Conservation (phyloP, 768 basidiomycete species). For the Rhizopogon vesiculosus region DNA sequence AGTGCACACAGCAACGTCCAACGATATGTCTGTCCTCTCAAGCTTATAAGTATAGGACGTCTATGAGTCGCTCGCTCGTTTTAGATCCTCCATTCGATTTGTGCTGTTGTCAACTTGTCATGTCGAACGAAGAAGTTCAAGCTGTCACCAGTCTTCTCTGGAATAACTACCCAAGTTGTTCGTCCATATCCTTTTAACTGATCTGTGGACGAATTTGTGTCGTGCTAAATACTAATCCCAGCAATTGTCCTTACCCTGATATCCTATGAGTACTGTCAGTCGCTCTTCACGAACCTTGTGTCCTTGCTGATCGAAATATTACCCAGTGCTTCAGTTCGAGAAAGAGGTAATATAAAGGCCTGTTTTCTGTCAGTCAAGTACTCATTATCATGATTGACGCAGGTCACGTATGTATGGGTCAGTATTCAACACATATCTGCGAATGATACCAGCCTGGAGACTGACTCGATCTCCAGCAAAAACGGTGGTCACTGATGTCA, state of each 20-base stretch:
- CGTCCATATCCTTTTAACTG: neutral
- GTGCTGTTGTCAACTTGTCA: no score
- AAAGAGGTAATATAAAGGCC: neutral
- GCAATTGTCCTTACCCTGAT: neutral
- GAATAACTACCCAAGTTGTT: neutral
- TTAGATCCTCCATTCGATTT: no score
- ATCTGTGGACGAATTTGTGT: no score
- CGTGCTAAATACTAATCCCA: neutral
- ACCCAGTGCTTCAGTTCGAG: neutral
- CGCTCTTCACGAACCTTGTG: neutral
- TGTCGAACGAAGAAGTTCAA: no score
- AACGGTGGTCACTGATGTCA: neutral
- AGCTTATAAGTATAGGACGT: no score
- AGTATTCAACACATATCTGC: neutral
- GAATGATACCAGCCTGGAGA: neutral
- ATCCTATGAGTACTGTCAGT: neutral
- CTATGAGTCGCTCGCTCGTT: no score
- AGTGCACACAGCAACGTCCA: no score
- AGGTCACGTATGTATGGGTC: neutral
- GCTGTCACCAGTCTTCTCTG: neutral
- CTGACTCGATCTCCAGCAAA: neutral
- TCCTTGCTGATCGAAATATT: neutral
- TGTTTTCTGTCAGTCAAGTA: neutral
- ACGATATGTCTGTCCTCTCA: no score
- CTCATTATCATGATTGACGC: neutral